Conservation (phyloP, 2,329 filamentous ascomycete species). For the Aschersonia sp. region DNA sequence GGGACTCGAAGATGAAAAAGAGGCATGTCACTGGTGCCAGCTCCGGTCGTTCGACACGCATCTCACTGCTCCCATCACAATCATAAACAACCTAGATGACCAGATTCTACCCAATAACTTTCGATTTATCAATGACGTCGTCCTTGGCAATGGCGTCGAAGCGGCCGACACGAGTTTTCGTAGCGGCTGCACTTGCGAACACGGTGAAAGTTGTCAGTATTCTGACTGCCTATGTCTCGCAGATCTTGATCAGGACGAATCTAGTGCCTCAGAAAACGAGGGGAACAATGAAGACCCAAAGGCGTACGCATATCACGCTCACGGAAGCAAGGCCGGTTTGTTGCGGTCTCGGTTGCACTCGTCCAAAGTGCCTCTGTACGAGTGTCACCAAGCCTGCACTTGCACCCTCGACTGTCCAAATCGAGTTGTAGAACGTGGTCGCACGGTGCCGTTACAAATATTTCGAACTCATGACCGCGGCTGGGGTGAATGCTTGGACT, state of each 20-base stretch:
- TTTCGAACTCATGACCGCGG: conserved; percentile 60
- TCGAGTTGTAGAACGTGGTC: conserved; percentile 60
- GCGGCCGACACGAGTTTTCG: conserved; percentile 46
- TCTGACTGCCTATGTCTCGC: conserved; percentile 55
- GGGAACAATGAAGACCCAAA: conserved; percentile 21
- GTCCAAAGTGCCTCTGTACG: conserved; percentile 54
- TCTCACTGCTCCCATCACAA: conserved; percentile 35
- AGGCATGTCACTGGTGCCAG: conserved; percentile 46
- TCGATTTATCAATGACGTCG: conserved; percentile 49
- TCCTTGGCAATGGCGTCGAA: conserved; percentile 44
- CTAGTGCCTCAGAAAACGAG: conserved; percentile 13
- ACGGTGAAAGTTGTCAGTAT: conserved; percentile 52
- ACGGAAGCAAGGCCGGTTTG: conserved; percentile 34
- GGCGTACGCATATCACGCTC: conserved; percentile 49
- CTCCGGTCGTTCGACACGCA: conserved; percentile 38
- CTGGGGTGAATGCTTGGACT: conserved; percentile 43
- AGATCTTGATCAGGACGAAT: conserved; percentile 27
- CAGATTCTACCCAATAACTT: conserved; percentile 47
- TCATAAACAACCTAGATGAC: conserved; percentile 49
- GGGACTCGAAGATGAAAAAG: conserved; percentile 22
- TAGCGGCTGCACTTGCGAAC: conserved; percentile 52
- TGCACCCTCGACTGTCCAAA: conserved; percentile 56
- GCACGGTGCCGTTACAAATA: conserved; percentile 57
- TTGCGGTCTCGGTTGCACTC: conserved; percentile 36
- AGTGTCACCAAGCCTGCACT: conserved; percentile 59